These are phyloP conservation scores for Colletotrichum liaoningense DNA, from an alignment of 2,329 filamentous ascomycete genomes.

Conservation along the genomic window DNA sequence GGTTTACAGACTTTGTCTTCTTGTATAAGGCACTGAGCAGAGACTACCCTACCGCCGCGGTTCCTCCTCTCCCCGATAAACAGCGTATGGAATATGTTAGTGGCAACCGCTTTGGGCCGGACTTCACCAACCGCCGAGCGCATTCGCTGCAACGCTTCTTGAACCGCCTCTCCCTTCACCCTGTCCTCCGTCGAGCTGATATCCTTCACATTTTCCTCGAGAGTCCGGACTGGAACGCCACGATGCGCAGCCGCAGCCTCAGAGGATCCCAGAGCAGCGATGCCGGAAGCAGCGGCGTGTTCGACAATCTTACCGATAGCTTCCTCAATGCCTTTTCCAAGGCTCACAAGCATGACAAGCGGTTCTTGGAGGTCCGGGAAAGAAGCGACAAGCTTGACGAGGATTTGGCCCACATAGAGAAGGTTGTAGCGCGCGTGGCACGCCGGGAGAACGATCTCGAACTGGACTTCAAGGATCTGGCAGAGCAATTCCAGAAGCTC, in stretches of 20 bases:
- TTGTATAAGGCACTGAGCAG: slow-evolving; percentile 89
- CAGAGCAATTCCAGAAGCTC: slow-evolving; percentile 94
- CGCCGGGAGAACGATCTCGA: slow-evolving; percentile 90
- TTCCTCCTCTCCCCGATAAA: slow-evolving; percentile 96
- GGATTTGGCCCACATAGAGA: slow-evolving; percentile 92
- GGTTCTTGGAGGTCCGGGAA: slow-evolving; percentile 94
- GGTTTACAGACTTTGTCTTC: slow-evolving; percentile 98
- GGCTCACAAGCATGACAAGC: slow-evolving; percentile 92
- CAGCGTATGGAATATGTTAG: slow-evolving; percentile 99
- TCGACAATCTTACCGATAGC: slow-evolving; percentile 95
- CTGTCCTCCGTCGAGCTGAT: slow-evolving; percentile 83
- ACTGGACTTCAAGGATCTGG: slow-evolving; percentile 87
- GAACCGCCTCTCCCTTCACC: slow-evolving; percentile 86
- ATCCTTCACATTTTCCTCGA: slow-evolving; percentile 93
- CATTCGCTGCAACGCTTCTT: slow-evolving; percentile 94
- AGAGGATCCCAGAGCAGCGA: slow-evolving; percentile 68
- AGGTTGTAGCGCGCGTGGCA: slow-evolving; percentile 92
- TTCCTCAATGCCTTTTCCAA: slow-evolving; percentile 98
- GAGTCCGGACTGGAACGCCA: slow-evolving; percentile 94
- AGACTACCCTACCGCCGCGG: slow-evolving; percentile 91
- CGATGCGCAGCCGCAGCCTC: slow-evolving; percentile 83
- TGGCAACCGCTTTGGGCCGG: slow-evolving; percentile 91
- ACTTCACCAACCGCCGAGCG: slow-evolving; percentile 90
- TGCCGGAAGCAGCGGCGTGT: slow-evolving; percentile 74
- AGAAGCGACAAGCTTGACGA: slow-evolving; percentile 94